Percentiles rank a stretch among this genome's conserved stretches.
These are phyloP conservation scores for Wickerhamia fluorescens DNA, from an alignment of 805 yeast genomes.

Conservation along the genomic window DNA sequence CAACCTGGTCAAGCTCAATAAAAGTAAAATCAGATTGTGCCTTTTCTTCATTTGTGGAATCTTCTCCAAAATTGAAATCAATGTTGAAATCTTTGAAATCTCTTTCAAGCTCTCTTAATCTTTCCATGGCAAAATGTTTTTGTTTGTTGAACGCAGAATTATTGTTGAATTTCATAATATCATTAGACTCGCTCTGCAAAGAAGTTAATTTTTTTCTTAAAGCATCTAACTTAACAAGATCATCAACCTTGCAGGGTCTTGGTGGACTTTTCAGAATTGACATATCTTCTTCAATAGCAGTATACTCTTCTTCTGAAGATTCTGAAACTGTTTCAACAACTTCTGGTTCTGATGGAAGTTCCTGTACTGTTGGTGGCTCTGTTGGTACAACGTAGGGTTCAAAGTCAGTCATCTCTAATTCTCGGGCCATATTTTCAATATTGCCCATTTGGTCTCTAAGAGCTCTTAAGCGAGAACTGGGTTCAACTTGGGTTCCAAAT, in stretches of 20 bases:
- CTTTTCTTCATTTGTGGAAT: conserved; percentile 9
- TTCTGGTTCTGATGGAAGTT: conserved; percentile 10
- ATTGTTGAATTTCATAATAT: conserved; percentile 61
- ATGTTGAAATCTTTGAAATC: conserved; percentile 60
- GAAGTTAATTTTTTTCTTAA: conserved; percentile 52
- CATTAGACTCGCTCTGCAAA: conserved; percentile 70
- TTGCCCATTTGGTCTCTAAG: conserved; percentile 80
- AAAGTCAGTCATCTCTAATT: conserved; percentile 80
- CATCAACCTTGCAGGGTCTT: conserved; percentile 40
- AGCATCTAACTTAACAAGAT: conserved; percentile 46
- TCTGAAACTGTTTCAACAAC: conserved; percentile 10
- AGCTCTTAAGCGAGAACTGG: conserved; percentile 66
- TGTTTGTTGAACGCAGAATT: conserved; percentile 53
- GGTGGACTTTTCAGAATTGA: conserved; percentile 26
- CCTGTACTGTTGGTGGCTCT: not conserved
- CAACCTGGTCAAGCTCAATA: conserved; percentile 11
- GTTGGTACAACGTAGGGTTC: conserved; percentile 27
- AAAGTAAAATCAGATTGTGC: conserved; percentile 8
- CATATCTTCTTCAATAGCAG: conserved; percentile 7
- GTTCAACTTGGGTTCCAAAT: conserved; percentile 57
- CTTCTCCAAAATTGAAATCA: conserved; percentile 32
- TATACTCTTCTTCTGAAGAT: conserved; percentile 13
- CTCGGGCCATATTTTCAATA: conserved; percentile 76
- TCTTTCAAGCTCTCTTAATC: conserved; percentile 63
- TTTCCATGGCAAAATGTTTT: conserved; percentile 59